These are phyloP conservation scores for Cicer arietinum DNA, from an alignment of 306 rosid species.

Conservation along the genomic window DNA sequence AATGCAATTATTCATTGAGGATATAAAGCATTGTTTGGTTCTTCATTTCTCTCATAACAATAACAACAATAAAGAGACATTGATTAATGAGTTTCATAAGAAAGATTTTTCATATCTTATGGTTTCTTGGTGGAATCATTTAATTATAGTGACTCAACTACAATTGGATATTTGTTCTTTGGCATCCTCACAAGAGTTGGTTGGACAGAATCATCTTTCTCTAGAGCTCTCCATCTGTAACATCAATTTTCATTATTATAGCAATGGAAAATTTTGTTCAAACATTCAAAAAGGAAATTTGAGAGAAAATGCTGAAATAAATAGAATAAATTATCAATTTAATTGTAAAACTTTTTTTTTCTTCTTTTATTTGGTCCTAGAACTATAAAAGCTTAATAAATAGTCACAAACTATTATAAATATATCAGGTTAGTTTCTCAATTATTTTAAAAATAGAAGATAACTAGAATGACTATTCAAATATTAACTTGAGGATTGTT, in stretches of 20 bases:
- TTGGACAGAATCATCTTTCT: conserved; percentile 72
- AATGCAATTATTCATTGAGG: conserved; percentile 19
- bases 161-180: conserved; percentile 75
- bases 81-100: not conserved
- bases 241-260: conserved; percentile 7
- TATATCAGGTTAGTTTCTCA: no score
- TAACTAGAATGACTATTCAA: no score
- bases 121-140: conserved; percentile 11
- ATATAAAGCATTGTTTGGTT: not conserved
- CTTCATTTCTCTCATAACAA: not conserved
- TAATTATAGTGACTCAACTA: conserved; percentile 53
- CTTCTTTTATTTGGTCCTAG: no score
- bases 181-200: conserved; percentile 93
- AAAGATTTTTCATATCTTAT: not conserved
- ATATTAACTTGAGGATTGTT: no score
- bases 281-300: not conserved
- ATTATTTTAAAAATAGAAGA: no score
- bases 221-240: conserved; percentile 75
- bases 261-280: not conserved
- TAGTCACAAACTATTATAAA: no score
- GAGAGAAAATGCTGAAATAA: not conserved
- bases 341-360: no score
- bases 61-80: not conserved
- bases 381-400: no score
- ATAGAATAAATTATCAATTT: no score